A percentile compares a stretch with the other conserved stretches of the same genome.
Conservation (phyloP, 805 yeast species). For the Saturnispora ahearnii region DNA sequence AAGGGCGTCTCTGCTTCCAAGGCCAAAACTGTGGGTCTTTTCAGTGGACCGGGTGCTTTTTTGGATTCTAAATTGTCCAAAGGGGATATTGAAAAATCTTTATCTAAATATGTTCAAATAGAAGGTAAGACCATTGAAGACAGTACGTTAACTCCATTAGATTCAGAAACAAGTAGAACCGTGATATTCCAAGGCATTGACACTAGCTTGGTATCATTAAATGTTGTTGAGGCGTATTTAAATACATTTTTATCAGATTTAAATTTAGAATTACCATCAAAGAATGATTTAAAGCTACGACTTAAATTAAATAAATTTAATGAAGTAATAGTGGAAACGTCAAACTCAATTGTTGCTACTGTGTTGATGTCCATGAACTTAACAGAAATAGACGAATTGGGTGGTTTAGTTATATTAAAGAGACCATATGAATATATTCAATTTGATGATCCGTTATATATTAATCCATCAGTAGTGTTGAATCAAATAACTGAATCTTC, state of each 20-base stretch:
- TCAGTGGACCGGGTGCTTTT: slow-evolving; percentile 58
- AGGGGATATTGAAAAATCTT: slow-evolving; percentile 2
- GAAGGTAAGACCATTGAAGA: slow-evolving; percentile 2
- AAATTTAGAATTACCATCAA: slow-evolving; percentile 30
- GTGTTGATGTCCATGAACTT: slow-evolving; percentile 37
- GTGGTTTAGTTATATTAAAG: slow-evolving; percentile 25
- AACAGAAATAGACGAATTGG: slow-evolving; percentile 24
- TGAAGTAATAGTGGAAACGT: slow-evolving; percentile 43
- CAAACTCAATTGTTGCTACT: slow-evolving; percentile 47
- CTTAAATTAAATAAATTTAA: slow-evolving; percentile 16
- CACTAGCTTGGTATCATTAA: slow-evolving; percentile 12
- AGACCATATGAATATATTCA: slow-evolving; percentile 40
- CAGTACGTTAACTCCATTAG: slow-evolving; percentile 17
- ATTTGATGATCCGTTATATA: slow-evolving; percentile 3
- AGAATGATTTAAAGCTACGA: slow-evolving; percentile 24
- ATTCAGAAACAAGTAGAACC: slow-evolving; percentile 21
- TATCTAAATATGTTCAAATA: neutral
- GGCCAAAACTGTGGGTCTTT: slow-evolving; percentile 72
- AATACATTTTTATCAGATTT: slow-evolving; percentile 39
- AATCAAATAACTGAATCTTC: slow-evolving; percentile 33
- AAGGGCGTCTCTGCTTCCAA: slow-evolving; percentile 65
- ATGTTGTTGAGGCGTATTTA: slow-evolving; percentile 36
- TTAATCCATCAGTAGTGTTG: slow-evolving; percentile 8
- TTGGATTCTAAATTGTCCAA: slow-evolving; percentile 2
- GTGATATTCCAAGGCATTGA: slow-evolving; percentile 20